Evolutionary conservation across 257 asterid genomes (phyloP).

Genomic region (Echites panduratus): DNA sequence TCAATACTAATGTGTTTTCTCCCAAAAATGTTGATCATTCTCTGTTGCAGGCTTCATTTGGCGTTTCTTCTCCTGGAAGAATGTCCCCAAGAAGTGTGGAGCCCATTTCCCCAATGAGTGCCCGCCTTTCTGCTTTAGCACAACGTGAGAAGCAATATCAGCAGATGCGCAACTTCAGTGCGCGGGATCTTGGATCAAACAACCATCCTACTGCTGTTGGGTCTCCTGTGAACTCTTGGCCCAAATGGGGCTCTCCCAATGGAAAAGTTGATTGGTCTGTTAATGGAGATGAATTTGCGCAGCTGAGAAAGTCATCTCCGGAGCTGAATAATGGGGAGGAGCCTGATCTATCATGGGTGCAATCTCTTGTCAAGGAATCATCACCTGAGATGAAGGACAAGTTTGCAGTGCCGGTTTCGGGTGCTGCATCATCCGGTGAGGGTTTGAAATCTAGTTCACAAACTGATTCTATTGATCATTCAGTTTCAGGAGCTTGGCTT

Average conservation of each 20-base stretch:
- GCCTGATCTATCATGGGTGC: conserved; percentile 95
- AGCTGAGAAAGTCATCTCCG: conserved; percentile 35
- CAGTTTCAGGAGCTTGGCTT: conserved; percentile 88
- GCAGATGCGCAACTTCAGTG: conserved; percentile 55
- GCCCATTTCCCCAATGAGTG: conserved; percentile 70
- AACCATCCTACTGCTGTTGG: conserved; percentile 32
- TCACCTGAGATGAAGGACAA: conserved; percentile 84
- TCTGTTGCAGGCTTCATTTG: conserved; percentile 70
- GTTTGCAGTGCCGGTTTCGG: conserved; percentile 39
- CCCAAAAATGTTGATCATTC: conserved; percentile 70
- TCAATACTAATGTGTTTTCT: conserved; percentile 61
- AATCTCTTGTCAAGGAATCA: conserved; percentile 89
- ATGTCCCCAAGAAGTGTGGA: conserved; percentile 80
- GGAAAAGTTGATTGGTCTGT: conserved; percentile 74
- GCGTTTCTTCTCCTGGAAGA: conserved; percentile 72
- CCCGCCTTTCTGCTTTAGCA: conserved; percentile 49
- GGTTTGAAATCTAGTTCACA: conserved; percentile 50
- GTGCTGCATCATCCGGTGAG: conserved; percentile 81
- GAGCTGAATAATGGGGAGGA: conserved; percentile 43
- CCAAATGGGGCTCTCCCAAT: conserved; percentile 67
- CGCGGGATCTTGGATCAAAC: conserved; percentile 58
- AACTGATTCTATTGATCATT: conserved; percentile 55
- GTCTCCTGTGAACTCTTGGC: conserved; percentile 50
- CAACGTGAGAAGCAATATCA: conserved; percentile 71
- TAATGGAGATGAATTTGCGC: conserved; percentile 45